A percentile compares a stretch with the other conserved stretches of the same genome.
Evolutionary conservation across 2,329 filamentous ascomycete species (phyloP).

Genomic region (Aspergillus awamori): DNA sequence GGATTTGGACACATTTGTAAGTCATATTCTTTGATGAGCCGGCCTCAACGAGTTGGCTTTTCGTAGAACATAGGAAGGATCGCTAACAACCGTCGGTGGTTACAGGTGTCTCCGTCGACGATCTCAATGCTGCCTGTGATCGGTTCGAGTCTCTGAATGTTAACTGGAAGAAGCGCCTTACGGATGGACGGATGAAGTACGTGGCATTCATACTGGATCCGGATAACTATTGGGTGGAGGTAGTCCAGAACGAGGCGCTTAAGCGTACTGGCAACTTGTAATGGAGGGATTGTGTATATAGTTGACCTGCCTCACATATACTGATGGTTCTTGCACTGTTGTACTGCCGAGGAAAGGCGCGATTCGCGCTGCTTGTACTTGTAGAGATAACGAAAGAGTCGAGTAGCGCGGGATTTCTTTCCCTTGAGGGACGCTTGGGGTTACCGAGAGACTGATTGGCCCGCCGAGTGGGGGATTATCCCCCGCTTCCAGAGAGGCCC

Average conservation of each 20-base stretch:
- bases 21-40: conserved; percentile 32
- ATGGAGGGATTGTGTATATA: conserved; percentile 1
- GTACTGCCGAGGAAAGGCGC: background rate
- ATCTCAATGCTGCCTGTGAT: conserved; percentile 83
- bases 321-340: background rate
- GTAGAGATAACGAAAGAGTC: background rate
- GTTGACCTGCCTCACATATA: background rate
- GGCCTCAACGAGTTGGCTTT: background rate
- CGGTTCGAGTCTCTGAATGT: conserved; percentile 81
- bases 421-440: background rate
- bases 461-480: background rate
- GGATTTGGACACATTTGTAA: conserved; percentile 92
- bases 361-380: background rate
- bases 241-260: conserved; percentile 69
- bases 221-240: conserved; percentile 77
- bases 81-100: background rate
- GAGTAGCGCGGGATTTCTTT: conserved; percentile 2
- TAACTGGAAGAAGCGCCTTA: conserved; percentile 93
- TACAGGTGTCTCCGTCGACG: conserved; percentile 76
- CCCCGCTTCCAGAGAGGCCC: background rate
- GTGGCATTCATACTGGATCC: conserved; percentile 90
- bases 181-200: conserved; percentile 88
- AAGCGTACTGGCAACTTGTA: conserved; percentile 49
- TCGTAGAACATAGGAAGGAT: background rate
- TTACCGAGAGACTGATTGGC: conserved; percentile 2